Evolutionary conservation across 129 eudicot species (phyloP), one percentile per base, ranked within the genome.

Genomic region (Flaveria bidentis): DNA sequence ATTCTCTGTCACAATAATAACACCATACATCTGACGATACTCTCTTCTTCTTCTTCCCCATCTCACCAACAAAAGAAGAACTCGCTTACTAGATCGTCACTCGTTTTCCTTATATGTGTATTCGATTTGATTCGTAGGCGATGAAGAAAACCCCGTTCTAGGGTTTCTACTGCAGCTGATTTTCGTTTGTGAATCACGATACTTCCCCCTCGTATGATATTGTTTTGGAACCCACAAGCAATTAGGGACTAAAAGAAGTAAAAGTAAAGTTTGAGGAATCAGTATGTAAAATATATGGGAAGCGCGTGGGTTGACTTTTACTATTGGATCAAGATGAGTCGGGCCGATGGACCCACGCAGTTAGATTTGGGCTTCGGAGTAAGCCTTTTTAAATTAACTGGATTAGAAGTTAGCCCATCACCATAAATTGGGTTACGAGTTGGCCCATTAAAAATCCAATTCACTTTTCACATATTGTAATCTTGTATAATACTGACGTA

Each of bases 21-120:
- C 98, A 94, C 93, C 97, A 94, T 11, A 94, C 83, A 73, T 91
- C 87, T 10, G 83, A 74, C 41, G 87, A 79, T 18, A 71, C 89
- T 69, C 92, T 83, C 89, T 91, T 91, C 97, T 94, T 94, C 91
- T 91, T 94, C 85, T 88, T 94, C 77, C 98, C 98, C 98, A 94
- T 94, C 62, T 17, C 76, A 30, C 75, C 77, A 39, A 57, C 46
- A 56, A 47, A 65, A 17, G 0, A 25, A 8, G 20, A 47, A 22
- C 17, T 52, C 67, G 67, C 28, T 67, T 14, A 76, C 57, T 0
- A 33, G 39, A 33, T 33, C 7, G 39, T 33, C 7, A 36, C 41
- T 5, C 41, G 41, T 6, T 36, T 5, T 17, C 72, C 9, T 14
- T 28, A 14, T 75, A 28, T 50, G 65, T 76, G 41, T 33, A 50